These are phyloP conservation scores for Corniculantispora saksenae DNA, from an alignment of 2,329 filamentous ascomycete species.

Conservation along the genomic window DNA sequence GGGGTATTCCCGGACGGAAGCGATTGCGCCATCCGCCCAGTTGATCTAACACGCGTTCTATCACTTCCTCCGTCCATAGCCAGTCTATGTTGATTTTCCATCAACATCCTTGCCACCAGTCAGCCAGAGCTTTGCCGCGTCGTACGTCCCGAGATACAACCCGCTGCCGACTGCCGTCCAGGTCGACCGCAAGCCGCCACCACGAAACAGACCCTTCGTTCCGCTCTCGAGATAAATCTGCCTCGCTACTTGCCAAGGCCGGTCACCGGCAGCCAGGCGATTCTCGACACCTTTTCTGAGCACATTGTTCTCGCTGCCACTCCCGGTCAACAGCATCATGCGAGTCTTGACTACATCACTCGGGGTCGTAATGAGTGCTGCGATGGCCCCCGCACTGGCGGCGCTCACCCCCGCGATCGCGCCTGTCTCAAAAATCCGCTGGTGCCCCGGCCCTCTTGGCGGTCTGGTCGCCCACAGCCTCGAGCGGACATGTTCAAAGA, in stretches of 20 bases:
- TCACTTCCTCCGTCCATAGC: background rate
- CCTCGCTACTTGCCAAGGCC: constrained; percentile 60
- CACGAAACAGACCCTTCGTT: constrained; percentile 73
- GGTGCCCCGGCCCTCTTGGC: constrained; percentile 28
- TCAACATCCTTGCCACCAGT: constrained; percentile 28
- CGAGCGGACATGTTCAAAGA: constrained; percentile 73
- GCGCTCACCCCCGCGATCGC: constrained; percentile 73
- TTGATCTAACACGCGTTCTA: background rate
- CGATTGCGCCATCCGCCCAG: background rate
- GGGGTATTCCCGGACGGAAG: background rate
- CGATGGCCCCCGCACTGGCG: constrained; percentile 70
- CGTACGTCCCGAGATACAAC: constrained; percentile 83
- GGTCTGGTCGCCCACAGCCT: constrained; percentile 46
- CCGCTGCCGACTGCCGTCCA: constrained; percentile 86
- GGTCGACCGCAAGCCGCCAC: constrained; percentile 68
- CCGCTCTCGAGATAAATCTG: constrained; percentile 69
- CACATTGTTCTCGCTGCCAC: constrained; percentile 30
- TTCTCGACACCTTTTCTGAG: constrained; percentile 31
- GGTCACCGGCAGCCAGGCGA: constrained; percentile 29
- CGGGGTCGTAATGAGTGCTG: constrained; percentile 82
- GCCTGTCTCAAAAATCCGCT: constrained; percentile 63
- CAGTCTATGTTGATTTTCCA: background rate
- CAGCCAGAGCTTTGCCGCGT: constrained; percentile 71
- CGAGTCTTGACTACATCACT: constrained; percentile 88
- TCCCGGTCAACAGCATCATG: constrained; percentile 73